phyloP scores from a whole-genome alignment of 1,284 basidiomycete genomes.

The Ustilago nuda region DNA sequence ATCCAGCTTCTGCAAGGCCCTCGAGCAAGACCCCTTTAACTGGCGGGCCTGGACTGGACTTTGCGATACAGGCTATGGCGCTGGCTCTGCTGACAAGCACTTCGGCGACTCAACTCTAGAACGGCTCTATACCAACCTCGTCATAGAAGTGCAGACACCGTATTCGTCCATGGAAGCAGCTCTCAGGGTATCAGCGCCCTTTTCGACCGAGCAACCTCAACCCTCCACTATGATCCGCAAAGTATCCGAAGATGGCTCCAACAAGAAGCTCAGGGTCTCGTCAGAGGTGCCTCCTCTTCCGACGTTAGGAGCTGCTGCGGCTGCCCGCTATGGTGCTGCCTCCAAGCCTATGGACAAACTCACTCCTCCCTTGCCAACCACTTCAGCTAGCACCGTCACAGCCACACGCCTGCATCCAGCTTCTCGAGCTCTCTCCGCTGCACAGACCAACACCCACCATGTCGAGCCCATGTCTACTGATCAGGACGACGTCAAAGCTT shows the following conservation, averaged over 20 bases:
- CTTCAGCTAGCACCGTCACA: constrained; percentile 33
- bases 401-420: constrained; percentile 41
- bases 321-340: constrained; percentile 10
- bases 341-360: constrained; percentile 28
- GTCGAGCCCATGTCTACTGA: constrained; percentile 17
- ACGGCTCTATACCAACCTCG: constrained; percentile 20
- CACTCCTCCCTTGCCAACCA: constrained; percentile 36
- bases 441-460: constrained; percentile 39
- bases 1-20: constrained; percentile 37
- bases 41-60: constrained; percentile 64
- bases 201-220: constrained; percentile 14
- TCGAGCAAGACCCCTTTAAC: constrained; percentile 54
- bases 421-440: constrained; percentile 32
- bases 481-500: constrained; percentile 38
- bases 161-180: constrained; percentile 22
- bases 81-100: constrained; percentile 15
- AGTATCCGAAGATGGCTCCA: constrained; percentile 42
- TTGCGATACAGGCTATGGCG: constrained; percentile 56
- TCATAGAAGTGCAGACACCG: constrained; percentile 21
- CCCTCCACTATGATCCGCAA: constrained; percentile 34
- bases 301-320: constrained; percentile 5
- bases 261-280: constrained; percentile 49
- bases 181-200: constrained; percentile 17
- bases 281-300: constrained; percentile 34
- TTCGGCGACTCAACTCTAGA: constrained; percentile 23